These are phyloP conservation scores for Vanrija sp. DNA, from an alignment of 1,284 basidiomycete species.

Conservation along the genomic window DNA sequence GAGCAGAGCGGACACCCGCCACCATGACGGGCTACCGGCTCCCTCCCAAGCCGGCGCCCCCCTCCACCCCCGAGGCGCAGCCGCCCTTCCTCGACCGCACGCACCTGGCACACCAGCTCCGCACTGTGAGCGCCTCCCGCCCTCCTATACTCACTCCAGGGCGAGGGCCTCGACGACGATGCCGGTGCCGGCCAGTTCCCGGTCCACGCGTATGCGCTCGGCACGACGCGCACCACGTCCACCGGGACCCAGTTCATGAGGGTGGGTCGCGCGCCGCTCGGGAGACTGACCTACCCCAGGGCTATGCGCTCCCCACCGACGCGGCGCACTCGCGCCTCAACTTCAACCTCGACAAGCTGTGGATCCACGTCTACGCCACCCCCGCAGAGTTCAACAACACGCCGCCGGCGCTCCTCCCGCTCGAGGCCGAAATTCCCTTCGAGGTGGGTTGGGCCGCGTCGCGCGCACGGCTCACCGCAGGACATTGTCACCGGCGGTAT, in stretches of 20 bases:
- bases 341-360: conserved; percentile 16
- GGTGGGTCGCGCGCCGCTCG: conserved; percentile 1
- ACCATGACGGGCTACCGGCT: background rate
- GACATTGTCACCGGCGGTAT: conserved; percentile 18
- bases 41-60: too few relatives aligned
- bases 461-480: background rate
- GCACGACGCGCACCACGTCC: background rate
- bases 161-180: conserved; percentile 1
- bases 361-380: conserved; percentile 10
- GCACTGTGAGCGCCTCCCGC: background rate
- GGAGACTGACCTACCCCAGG: background rate
- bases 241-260: background rate
- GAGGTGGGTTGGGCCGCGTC: conserved; percentile 1
- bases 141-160: background rate
- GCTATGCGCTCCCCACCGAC: conserved; percentile 3
- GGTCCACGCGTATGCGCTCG: conserved; percentile 4
- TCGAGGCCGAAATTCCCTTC: conserved; percentile 19
- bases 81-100: conserved; percentile 5
- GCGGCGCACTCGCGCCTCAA: conserved; percentile 6
- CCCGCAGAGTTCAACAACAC: background rate
- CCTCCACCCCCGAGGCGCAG: background rate
- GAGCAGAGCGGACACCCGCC: background rate
- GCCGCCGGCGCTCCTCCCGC: conserved; percentile 14
- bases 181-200: conserved; percentile 2
- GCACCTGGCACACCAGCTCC: conserved; percentile 11